phyloP scores from a whole-genome alignment of 768 basidiomycete species.

The Termitomyces sp. region DNA sequence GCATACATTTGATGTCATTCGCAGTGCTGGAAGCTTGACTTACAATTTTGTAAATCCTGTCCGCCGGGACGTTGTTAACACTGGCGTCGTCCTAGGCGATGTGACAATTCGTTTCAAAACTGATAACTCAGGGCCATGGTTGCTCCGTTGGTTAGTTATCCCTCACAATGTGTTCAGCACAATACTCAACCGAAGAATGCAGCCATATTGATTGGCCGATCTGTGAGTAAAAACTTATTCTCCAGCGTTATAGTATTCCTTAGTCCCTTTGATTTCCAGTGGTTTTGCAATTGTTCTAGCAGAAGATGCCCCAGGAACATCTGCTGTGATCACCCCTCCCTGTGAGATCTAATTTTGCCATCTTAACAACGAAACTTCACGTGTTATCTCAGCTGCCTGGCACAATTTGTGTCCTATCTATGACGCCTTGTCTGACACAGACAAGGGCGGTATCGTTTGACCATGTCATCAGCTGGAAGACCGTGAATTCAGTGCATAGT shows the following conservation, averaged over 20 bases:
- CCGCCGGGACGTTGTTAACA: slow-evolving; percentile 26
- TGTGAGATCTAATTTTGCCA: slow-evolving; percentile 6
- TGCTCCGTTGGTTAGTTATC: slow-evolving; percentile 36
- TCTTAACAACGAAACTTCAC: not conserved
- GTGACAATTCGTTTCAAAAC: slow-evolving; percentile 54
- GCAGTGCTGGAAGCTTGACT: slow-evolving; percentile 25
- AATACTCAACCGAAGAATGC: not conserved
- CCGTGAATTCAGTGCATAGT: not conserved
- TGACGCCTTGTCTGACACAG: slow-evolving; percentile 1
- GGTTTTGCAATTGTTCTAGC: slow-evolving; percentile 31
- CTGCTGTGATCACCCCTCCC: slow-evolving; percentile 10
- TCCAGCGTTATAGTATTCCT: not conserved
- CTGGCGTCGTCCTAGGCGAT: slow-evolving; percentile 19
- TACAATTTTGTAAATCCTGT: slow-evolving; percentile 36
- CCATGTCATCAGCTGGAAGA: not conserved
- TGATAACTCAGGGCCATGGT: slow-evolving; percentile 44
- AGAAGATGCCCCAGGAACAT: slow-evolving; percentile 17
- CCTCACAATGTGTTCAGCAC: slow-evolving; percentile 16
- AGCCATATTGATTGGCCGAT: slow-evolving; percentile 39
- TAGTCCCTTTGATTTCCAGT: slow-evolving; percentile 7
- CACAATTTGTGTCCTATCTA: slow-evolving; percentile 19
- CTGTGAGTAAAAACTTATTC: slow-evolving; percentile 8
- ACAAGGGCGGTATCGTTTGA: not conserved
- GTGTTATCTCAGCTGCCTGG: slow-evolving; percentile 16
- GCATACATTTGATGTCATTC: slow-evolving; percentile 39